Conservation (phyloP, 176 grass and related monocot species). For the Raddia guianensis region DNA sequence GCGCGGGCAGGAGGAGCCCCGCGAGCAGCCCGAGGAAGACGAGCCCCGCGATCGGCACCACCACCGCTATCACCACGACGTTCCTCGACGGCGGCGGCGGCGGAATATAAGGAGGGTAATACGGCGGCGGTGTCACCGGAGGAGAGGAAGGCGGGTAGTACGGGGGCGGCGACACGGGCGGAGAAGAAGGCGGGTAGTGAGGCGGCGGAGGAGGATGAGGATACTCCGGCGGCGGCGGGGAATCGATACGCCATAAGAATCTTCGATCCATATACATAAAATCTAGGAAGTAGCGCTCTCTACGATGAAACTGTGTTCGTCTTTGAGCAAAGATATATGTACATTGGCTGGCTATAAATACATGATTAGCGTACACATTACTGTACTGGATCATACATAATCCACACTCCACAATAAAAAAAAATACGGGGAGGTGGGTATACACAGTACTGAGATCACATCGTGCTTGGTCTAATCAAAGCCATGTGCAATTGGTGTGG, state of each 20-base stretch:
- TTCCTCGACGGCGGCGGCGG: neutral
- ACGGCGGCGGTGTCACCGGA: neutral
- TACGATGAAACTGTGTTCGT: too few species aligned
- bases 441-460: too few species aligned
- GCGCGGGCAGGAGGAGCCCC: conserved; percentile 23
- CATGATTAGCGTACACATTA: too few species aligned
- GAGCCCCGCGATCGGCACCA: conserved; percentile 41
- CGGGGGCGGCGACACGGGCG: neutral
- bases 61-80: conserved; percentile 21
- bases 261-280: neutral
- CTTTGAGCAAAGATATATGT: neutral
- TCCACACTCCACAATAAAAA: too few species aligned
- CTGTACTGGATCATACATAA: too few species aligned
- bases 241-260: neutral
- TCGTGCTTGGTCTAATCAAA: neutral
- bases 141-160: neutral
- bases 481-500: neutral
- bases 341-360: too few species aligned
- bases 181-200: neutral
- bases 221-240: neutral
- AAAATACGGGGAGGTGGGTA: too few species aligned
- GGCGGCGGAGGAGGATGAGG: neutral
- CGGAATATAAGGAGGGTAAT: too few species aligned
- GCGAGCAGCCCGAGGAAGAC: conserved; percentile 38
- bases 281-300: neutral